A percentile compares a stretch with the other conserved stretches of the same genome.
phyloP scores from a whole-genome alignment of 2,329 filamentous ascomycete genomes.

The Alternaria burnsii region DNA sequence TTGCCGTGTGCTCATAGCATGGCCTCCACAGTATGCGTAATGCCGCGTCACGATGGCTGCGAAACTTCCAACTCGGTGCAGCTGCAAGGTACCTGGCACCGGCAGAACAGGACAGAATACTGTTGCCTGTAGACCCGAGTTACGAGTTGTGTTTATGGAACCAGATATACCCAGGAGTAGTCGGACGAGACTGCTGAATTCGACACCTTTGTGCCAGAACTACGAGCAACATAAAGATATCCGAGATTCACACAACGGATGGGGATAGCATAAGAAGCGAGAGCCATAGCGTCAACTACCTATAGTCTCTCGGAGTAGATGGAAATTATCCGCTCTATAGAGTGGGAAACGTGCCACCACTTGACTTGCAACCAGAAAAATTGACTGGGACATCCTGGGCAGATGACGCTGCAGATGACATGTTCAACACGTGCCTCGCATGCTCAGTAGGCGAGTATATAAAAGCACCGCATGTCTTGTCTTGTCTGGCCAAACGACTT shows the following conservation, averaged over 20 bases:
- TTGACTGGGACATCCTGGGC: background rate
- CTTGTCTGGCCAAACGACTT: background rate
- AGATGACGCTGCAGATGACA: background rate
- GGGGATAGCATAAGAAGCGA: background rate
- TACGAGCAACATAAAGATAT: background rate
- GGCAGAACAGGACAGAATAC: background rate
- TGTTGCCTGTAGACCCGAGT: slow-evolving; percentile 1
- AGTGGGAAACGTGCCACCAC: background rate
- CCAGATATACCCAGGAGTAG: background rate
- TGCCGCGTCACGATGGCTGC: background rate
- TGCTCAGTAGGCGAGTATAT: background rate
- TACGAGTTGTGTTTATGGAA: background rate
- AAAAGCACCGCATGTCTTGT: background rate
- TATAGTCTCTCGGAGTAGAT: background rate
- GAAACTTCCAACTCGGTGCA: no score
- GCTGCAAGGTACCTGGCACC: background rate
- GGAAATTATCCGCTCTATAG: background rate
- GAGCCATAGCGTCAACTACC: background rate
- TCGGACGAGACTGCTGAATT: background rate
- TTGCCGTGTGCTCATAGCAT: background rate
- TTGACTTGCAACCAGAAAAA: background rate
- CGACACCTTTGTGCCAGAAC: background rate
- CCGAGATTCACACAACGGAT: background rate
- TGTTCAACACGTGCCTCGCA: slow-evolving; percentile 2
- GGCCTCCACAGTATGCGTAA: slow-evolving; percentile 6